These are phyloP conservation scores for Puccinia hordei DNA, from an alignment of 1,284 basidiomycete species.

Conservation along the genomic window DNA sequence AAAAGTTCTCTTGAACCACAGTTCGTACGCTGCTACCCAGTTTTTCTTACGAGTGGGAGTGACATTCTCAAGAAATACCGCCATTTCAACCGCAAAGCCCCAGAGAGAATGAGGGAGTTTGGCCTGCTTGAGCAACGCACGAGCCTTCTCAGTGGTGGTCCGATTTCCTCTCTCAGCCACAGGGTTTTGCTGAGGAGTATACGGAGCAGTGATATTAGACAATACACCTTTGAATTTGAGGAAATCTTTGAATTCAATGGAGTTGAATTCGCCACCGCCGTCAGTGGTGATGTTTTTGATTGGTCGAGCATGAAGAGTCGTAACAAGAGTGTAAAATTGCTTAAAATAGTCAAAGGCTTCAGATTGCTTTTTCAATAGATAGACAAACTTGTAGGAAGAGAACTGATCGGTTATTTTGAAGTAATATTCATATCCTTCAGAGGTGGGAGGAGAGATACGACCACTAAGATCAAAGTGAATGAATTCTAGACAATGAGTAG, in stretches of 20 bases:
- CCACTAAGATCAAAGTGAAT: slow-evolving; percentile 8
- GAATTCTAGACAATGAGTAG: background rate
- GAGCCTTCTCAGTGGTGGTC: slow-evolving; percentile 9
- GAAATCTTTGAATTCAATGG: too few species aligned
- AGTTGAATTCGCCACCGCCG: too few species aligned
- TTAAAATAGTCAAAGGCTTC: too few species aligned
- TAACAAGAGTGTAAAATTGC: too few species aligned
- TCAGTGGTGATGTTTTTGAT: background rate
- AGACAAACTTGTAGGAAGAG: too few species aligned
- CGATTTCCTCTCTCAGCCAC: slow-evolving; percentile 25
- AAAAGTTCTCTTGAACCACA: background rate
- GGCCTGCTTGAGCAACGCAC: background rate
- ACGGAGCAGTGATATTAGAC: too few species aligned
- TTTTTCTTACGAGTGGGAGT: background rate
- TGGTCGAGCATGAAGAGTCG: too few species aligned
- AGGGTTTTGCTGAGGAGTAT: slow-evolving; percentile 15
- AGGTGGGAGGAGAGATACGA: background rate
- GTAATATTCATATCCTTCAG: background rate
- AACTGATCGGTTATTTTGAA: background rate
- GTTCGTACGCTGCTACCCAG: background rate
- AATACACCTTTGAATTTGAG: too few species aligned
- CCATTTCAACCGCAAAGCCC: slow-evolving; percentile 6
- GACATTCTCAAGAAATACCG: slow-evolving; percentile 16
- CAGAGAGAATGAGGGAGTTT: slow-evolving; percentile 12
- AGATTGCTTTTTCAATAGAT: too few species aligned